These are phyloP conservation scores for Komagataella phaffii DNA, from an alignment of 805 yeast species.

Conservation along the genomic window DNA sequence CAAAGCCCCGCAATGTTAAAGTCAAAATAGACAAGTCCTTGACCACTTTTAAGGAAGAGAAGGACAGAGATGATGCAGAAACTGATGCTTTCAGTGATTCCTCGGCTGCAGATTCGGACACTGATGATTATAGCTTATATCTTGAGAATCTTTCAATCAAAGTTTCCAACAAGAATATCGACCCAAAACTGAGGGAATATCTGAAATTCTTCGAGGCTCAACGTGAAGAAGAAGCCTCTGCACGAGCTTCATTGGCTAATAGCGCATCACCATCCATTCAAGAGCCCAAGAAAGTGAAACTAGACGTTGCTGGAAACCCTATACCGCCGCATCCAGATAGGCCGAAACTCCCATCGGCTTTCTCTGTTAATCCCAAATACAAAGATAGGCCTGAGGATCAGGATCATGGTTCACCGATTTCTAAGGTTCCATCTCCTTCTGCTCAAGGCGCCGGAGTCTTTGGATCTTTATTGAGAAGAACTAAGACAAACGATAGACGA, in stretches of 20 bases:
- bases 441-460: conserved; percentile 10
- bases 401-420: conserved; percentile 5
- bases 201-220: background rate
- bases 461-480: conserved; percentile 16
- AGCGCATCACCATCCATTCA: background rate
- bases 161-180: background rate
- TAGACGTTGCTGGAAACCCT: conserved; percentile 28
- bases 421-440: background rate
- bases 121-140: conserved; percentile 6
- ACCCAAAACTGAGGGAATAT: background rate
- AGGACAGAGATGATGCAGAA: background rate
- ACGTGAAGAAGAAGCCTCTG: background rate
- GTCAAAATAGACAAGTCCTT: background rate
- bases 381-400: conserved; percentile 11
- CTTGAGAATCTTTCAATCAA: background rate
- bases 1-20: background rate
- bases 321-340: conserved; percentile 37
- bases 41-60: background rate
- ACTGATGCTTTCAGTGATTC: conserved; percentile 6
- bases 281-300: conserved; percentile 4
- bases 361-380: conserved; percentile 18
- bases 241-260: background rate
- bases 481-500: conserved; percentile 9
- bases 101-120: conserved; percentile 11
- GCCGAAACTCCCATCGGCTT: conserved; percentile 36